Evolutionary conservation across 495 filamentous ascomycete genomes (phyloP).

Genomic region (Neurospora sp.): DNA sequence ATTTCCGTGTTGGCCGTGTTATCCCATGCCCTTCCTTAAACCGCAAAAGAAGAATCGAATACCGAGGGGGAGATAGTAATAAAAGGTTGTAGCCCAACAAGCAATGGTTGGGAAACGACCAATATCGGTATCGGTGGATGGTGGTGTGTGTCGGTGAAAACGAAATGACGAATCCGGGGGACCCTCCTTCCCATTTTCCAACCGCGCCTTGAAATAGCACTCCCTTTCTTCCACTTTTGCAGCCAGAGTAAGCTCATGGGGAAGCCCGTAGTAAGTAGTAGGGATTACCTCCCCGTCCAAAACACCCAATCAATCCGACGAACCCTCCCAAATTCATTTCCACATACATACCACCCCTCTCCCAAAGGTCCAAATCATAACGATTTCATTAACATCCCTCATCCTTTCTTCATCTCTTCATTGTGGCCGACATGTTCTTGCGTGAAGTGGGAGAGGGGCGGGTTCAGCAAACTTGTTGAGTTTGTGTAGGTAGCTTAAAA

Average conservation of each 20-base stretch:
- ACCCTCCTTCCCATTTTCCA: background rate
- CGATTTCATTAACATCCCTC: background rate
- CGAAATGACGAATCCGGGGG: background rate
- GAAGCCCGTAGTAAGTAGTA: background rate
- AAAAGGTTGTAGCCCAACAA: background rate
- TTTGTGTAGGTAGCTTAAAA: slow-evolving; percentile 1
- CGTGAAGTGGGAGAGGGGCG: background rate
- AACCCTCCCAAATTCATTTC: background rate
- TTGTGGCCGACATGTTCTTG: background rate
- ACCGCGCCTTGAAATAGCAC: background rate
- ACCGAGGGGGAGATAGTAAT: background rate
- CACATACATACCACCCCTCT: background rate
- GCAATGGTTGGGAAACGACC: background rate
- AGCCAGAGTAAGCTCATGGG: background rate
- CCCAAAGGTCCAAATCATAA: background rate
- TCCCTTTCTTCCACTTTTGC: background rate
- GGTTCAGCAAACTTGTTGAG: background rate
- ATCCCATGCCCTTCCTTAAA: background rate
- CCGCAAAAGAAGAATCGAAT: background rate
- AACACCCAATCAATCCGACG: background rate
- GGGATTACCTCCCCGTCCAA: background rate
- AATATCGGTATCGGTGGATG: background rate
- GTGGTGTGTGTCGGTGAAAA: background rate
- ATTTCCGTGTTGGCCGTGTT: background rate
- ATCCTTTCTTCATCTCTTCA: background rate